Evolutionary conservation across 306 rosid genomes (phyloP).

Genomic region (Casuarina cunninghamiana): DNA sequence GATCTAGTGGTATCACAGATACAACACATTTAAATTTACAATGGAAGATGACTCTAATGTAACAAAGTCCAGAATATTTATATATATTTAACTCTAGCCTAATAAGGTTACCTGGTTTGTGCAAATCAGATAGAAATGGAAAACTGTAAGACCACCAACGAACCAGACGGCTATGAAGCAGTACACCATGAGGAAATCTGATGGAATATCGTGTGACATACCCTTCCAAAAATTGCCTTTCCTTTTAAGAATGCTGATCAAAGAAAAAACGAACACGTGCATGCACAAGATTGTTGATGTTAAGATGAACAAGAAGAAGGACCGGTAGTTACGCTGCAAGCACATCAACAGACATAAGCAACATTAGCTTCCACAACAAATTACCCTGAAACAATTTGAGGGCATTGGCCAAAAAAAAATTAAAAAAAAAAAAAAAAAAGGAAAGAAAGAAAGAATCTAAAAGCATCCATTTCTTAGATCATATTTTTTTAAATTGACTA

Average conservation of each 20-base stretch:
- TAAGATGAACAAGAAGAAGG: constrained; percentile 84
- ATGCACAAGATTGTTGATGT: constrained; percentile 86
- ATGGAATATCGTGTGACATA: constrained; percentile 49
- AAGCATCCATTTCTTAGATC: not conserved
- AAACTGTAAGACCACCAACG: constrained; percentile 91
- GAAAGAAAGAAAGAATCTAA: not conserved
- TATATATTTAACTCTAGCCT: not conserved
- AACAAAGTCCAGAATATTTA: not conserved
- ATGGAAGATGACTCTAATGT: not conserved
- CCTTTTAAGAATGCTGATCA: constrained; percentile 43
- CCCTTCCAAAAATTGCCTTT: constrained; percentile 31
- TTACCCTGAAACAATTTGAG: constrained; percentile 3
- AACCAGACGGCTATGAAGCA: constrained; percentile 90
- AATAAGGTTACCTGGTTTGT: constrained; percentile 78
- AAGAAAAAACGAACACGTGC: constrained; percentile 67
- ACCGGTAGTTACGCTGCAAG: constrained; percentile 91
- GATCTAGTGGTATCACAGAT: not conserved
- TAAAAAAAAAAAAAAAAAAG: too few relatives aligned
- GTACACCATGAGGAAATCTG: constrained; percentile 65
- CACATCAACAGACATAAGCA: constrained; percentile 20
- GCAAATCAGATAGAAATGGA: constrained; percentile 83
- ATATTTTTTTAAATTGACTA: not conserved
- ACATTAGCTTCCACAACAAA: constrained; percentile 26
- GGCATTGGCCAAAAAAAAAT: constrained; percentile 5
- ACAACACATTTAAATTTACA: not conserved